Conservation (phyloP, 768 basidiomycete genomes). For the Grammothele lineata region DNA sequence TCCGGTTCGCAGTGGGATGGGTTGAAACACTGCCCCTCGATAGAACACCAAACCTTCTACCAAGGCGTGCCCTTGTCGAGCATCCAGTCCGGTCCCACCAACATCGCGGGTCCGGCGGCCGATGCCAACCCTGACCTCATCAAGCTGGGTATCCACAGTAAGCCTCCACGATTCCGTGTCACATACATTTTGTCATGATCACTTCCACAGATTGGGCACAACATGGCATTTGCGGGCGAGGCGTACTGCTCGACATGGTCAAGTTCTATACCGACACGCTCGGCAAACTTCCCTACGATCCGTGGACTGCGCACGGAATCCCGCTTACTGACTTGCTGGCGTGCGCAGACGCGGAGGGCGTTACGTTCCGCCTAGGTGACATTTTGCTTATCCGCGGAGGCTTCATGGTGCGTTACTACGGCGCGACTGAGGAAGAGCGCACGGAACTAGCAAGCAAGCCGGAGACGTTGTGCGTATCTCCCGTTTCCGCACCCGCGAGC, state of each 20-base stretch:
- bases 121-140: slow-evolving; percentile 43
- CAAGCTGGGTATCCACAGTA: slow-evolving; percentile 67
- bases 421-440: slow-evolving; percentile 38
- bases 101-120: too few relatives aligned
- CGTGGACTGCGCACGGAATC: slow-evolving; percentile 53
- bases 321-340: slow-evolving; percentile 52
- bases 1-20: slow-evolving; percentile 73
- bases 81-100: slow-evolving; percentile 43
- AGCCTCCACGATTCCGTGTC: slow-evolving; percentile 17
- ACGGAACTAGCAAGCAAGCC: slow-evolving; percentile 37
- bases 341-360: slow-evolving; percentile 54
- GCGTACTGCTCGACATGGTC: slow-evolving; percentile 63
- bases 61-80: slow-evolving; percentile 41
- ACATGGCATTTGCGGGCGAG: slow-evolving; percentile 67
- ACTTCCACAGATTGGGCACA: slow-evolving; percentile 56
- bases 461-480: slow-evolving; percentile 47
- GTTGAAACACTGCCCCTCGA: slow-evolving; percentile 47
- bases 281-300: slow-evolving; percentile 52
- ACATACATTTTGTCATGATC: background rate
- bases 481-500: background rate
- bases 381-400: slow-evolving; percentile 58
- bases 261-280: slow-evolving; percentile 40
- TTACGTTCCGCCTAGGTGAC: slow-evolving; percentile 55
- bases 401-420: slow-evolving; percentile 55
- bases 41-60: slow-evolving; percentile 58